phyloP scores from a whole-genome alignment of 768 basidiomycete genomes.

The Tylopilus sp. region DNA sequence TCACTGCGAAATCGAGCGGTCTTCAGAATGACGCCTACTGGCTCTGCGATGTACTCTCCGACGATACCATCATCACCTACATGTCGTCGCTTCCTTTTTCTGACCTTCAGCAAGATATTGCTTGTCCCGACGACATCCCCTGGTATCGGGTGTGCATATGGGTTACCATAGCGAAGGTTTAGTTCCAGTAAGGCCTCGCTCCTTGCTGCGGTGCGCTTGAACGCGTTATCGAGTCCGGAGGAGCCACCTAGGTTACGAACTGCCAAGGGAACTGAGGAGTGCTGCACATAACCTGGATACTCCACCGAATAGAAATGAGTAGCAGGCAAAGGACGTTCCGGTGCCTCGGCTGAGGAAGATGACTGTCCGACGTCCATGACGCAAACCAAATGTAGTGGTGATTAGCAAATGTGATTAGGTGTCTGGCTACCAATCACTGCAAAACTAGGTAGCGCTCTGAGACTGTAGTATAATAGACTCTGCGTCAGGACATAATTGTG shows the following conservation, averaged over 20 bases:
- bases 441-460: not conserved
- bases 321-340: constrained; percentile 46
- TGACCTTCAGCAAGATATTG: constrained; percentile 85
- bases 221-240: constrained; percentile 66
- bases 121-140: constrained; percentile 75
- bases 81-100: constrained; percentile 60
- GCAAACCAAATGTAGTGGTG: not conserved
- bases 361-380: constrained; percentile 13
- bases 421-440: not conserved
- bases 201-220: constrained; percentile 64
- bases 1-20: constrained; percentile 88
- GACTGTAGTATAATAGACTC: not conserved
- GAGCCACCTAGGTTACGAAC: constrained; percentile 69
- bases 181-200: constrained; percentile 72
- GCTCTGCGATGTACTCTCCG: constrained; percentile 74
- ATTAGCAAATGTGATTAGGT: constrained; percentile 7
- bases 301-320: constrained; percentile 77
- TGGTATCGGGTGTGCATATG: constrained; percentile 79
- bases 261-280: constrained; percentile 57
- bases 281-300: constrained; percentile 82
- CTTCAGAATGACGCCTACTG: constrained; percentile 73
- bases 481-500: not conserved
- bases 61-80: constrained; percentile 25
- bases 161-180: constrained; percentile 65
- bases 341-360: constrained; percentile 29